Evolutionary conservation across 2,329 filamentous ascomycete species (phyloP), one percentile per base, ranked within the genome.

Genomic region (Truncatella angustata): DNA sequence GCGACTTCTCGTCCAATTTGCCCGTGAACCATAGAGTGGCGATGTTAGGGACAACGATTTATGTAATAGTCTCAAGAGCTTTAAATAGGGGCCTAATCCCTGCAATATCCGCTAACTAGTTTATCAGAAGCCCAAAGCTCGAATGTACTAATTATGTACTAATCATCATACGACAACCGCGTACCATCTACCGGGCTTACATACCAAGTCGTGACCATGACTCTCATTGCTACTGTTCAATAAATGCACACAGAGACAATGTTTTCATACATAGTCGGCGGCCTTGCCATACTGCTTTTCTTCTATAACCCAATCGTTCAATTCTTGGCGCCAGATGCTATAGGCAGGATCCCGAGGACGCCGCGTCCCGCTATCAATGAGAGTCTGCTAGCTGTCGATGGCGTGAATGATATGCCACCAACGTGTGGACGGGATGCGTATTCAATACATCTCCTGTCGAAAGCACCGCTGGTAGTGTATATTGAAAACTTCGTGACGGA

Each of bases 381-480:
- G 61, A 75, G 76, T 44, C 68, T 81, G 32, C 64, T 81, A 48
- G 79, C 79, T 18, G 64, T 80, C 42, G 77, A 81, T 47, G 52
- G 52, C 5, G 57, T 63, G 36, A 70, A 72, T 57, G 67, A 67
- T 46, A 70, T 69, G 18, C 58, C 58, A 23, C 45, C 52, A 14
- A 24, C 10, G 7, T 80, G 76, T 50, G 60, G 63, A 0, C 60
- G 66, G 1, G 71, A 79, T 53, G 56, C 67, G 2, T 79, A 80
- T 60, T 65, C 68, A 1, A 71, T 77, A 37, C 75, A 78, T 51
- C 68, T 82, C 21, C 62, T 77, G 51, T 78, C 71, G 40, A 71
- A 73, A 50, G 74, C 74, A 51, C 79, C 80, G 18, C 61, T 82
- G 34, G 76, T 82, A 2, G 59, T 82, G 4, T 82, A 82, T 54